phyloP scores from a whole-genome alignment of 1,284 basidiomycete species.

The Malassezia globosa region DNA sequence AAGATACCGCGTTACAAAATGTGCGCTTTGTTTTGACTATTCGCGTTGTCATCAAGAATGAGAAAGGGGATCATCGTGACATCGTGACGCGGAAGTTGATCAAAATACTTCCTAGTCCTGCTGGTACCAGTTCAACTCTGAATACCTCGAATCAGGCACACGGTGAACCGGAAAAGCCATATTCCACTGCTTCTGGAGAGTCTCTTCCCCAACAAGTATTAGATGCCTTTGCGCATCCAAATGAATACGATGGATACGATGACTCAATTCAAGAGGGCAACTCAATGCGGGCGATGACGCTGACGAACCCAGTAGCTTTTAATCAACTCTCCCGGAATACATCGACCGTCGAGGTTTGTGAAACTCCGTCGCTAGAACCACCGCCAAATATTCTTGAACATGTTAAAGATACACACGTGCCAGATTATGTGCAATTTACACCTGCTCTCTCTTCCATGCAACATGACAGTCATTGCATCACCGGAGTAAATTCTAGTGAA shows the following conservation, averaged over 20 bases:
- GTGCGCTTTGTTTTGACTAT: constrained; percentile 38
- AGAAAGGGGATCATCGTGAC: constrained; percentile 25
- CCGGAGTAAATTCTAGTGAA: neutral
- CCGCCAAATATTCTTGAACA: neutral
- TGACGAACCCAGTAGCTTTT: neutral
- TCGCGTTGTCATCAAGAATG: constrained; percentile 27
- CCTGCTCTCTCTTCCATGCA: neutral
- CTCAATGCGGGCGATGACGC: neutral
- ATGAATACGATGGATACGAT: constrained; percentile 38
- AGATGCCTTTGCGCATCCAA: constrained; percentile 20
- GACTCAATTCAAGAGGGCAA: constrained; percentile 13
- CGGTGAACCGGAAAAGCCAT: neutral
- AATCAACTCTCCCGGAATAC: neutral
- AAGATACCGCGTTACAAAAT: constrained; percentile 40
- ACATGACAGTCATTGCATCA: too few species aligned
- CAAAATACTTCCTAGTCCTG: constrained; percentile 35
- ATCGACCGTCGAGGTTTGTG: neutral
- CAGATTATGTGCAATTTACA: neutral
- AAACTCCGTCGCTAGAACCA: neutral
- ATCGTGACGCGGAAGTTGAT: constrained; percentile 24
- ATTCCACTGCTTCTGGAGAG: neutral
- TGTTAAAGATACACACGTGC: neutral
- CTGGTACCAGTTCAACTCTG: neutral
- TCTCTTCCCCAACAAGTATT: neutral
- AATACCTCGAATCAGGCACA: neutral